Conservation (phyloP, 345 rosid species). For the Chamaenerion angustifolium region DNA sequence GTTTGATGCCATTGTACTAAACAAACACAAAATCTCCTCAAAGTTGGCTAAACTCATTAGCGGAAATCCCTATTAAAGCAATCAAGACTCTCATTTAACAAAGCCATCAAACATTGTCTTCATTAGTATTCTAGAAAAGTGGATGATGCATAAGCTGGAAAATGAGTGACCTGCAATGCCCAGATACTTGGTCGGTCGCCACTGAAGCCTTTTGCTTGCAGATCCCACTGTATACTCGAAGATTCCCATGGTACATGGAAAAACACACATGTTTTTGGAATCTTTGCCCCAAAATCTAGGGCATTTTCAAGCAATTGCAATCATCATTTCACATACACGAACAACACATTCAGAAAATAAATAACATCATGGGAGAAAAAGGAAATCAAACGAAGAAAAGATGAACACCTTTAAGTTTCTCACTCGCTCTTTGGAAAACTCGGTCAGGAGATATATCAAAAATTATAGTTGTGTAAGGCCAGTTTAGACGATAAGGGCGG, state of each 20-base stretch:
- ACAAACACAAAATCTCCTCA: conserved; percentile 39
- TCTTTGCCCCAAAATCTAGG: conserved; percentile 78
- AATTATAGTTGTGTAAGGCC: conserved; percentile 78
- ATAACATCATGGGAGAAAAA: neutral
- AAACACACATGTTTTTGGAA: conserved; percentile 54
- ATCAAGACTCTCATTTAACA: neutral
- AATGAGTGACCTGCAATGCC: conserved; percentile 61
- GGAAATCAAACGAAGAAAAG: conserved; percentile 6
- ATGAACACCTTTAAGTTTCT: conserved; percentile 52
- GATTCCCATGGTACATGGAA: conserved; percentile 58
- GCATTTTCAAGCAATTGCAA: conserved; percentile 3
- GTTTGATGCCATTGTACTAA: conserved; percentile 51
- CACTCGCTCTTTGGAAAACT: conserved; percentile 38
- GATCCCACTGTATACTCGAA: conserved; percentile 27
- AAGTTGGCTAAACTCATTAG: conserved; percentile 44
- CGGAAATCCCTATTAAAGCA: conserved; percentile 44
- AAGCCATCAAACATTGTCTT: neutral
- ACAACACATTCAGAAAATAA: no score
- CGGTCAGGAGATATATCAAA: conserved; percentile 63
- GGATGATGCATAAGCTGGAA: no score
- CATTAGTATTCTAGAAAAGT: no score
- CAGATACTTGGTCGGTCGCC: conserved; percentile 74
- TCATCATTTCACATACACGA: conserved; percentile 5
- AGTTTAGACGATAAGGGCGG: conserved; percentile 74
- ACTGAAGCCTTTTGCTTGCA: conserved; percentile 52